Evolutionary conservation across 1,284 basidiomycete genomes (phyloP).

Genomic region (Neonothopanus nambi): DNA sequence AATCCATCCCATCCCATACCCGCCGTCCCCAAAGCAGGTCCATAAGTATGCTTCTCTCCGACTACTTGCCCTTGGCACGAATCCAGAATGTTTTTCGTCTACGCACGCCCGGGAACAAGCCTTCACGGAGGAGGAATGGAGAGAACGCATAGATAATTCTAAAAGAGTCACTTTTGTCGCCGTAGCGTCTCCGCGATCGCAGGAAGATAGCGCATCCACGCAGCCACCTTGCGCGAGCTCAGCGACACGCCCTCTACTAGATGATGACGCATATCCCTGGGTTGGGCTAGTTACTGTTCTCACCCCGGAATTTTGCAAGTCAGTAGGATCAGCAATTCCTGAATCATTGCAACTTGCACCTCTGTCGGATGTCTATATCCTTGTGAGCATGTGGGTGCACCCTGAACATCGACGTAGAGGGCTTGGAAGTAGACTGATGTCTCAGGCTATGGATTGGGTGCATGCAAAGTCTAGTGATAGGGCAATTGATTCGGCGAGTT

Average conservation of each 20-base stretch:
- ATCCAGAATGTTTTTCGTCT: conserved; percentile 36
- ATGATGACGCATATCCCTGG: conserved; percentile 24
- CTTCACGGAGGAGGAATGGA: conserved; percentile 34
- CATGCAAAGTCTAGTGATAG: background rate
- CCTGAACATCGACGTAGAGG: conserved; percentile 33
- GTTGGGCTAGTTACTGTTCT: conserved; percentile 32
- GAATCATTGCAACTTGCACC: conserved; percentile 17
- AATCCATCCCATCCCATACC: conserved; percentile 16
- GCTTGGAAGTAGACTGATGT: conserved; percentile 24
- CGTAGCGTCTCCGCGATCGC: background rate
- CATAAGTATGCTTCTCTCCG: conserved; percentile 31
- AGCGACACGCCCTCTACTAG: too few relatives aligned
- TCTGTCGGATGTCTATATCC: conserved; percentile 18
- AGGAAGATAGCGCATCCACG: too few relatives aligned
- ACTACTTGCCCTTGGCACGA: conserved; percentile 31
- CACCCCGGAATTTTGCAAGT: conserved; percentile 24
- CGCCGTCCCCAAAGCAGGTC: conserved; percentile 24
- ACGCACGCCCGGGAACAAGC: conserved; percentile 32
- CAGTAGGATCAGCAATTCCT: conserved; percentile 13
- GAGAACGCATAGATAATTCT: conserved; percentile 26
- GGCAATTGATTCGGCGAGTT: background rate
- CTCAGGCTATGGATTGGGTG: conserved; percentile 19
- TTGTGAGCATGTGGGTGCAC: conserved; percentile 38
- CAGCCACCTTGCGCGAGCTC: too few relatives aligned
- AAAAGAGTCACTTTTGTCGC: conserved; percentile 31